These are phyloP conservation scores for Phytophthora quininea DNA, from an alignment of 352 stramenopile species.

Conservation along the genomic window DNA sequence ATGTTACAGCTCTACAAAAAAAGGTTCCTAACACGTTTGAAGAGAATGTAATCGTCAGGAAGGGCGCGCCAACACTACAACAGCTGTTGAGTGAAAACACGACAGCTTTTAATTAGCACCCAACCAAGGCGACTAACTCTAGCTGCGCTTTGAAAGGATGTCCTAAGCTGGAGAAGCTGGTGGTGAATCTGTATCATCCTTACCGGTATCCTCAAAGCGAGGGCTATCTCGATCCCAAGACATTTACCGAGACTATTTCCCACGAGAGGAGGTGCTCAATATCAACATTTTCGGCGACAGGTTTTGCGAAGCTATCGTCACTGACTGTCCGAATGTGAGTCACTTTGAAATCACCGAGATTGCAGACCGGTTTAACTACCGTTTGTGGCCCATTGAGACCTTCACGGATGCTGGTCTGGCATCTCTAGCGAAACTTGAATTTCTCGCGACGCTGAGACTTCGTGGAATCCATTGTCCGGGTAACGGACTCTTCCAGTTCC, in stretches of 20 bases:
- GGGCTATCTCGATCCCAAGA: background rate
- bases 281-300: constrained; percentile 35
- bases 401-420: constrained; percentile 34
- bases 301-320: constrained; percentile 28
- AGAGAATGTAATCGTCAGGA: no score
- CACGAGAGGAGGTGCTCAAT: constrained; percentile 32
- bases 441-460: background rate
- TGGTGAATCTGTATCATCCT: constrained; percentile 34
- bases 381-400: constrained; percentile 26
- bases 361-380: constrained; percentile 35
- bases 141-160: constrained; percentile 24
- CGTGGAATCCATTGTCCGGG: background rate
- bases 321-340: constrained; percentile 28
- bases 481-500: background rate
- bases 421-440: background rate
- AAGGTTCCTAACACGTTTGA: no score
- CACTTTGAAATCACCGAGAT: constrained; percentile 33
- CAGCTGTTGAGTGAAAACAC: no score
- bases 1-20: no score
- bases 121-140: constrained; percentile 21
- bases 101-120: no score
- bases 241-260: constrained; percentile 22
- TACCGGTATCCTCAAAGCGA: constrained; percentile 11
- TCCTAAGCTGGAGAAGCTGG: constrained; percentile 19
- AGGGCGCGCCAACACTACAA: no score